phyloP scores from a whole-genome alignment of 371 early-diverging fungal genomes.

The Rhizopus arrhizus region DNA sequence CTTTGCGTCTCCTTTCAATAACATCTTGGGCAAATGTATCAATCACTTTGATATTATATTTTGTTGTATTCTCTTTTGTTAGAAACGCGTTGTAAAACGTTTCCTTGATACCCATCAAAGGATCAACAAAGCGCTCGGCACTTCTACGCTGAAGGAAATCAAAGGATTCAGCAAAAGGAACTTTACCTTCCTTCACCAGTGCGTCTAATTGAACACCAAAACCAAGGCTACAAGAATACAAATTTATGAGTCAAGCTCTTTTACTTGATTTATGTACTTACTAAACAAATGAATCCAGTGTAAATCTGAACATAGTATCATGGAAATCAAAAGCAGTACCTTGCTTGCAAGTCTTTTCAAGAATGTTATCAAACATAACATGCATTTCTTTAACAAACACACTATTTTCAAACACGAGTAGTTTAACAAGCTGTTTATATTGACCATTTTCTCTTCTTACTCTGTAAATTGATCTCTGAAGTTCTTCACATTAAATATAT shows the following conservation, averaged over 20 bases:
- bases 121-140: slow-evolving; percentile 32
- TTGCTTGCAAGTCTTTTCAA: slow-evolving; percentile 38
- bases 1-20: slow-evolving; percentile 42
- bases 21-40: slow-evolving; percentile 50
- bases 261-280: slow-evolving; percentile 22
- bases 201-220: slow-evolving; percentile 42
- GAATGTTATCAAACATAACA: slow-evolving; percentile 32
- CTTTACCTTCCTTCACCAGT: slow-evolving; percentile 24
- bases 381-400: slow-evolving; percentile 56
- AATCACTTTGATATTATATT: slow-evolving; percentile 19
- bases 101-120: slow-evolving; percentile 41
- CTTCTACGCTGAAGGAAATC: slow-evolving; percentile 46
- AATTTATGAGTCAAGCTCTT: neutral
- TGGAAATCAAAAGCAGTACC: slow-evolving; percentile 47
- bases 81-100: slow-evolving; percentile 20
- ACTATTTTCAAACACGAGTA: slow-evolving; percentile 15
- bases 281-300: slow-evolving; percentile 61
- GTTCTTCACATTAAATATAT: slow-evolving; percentile 56
- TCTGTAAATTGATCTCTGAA: slow-evolving; percentile 51
- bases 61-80: slow-evolving; percentile 7
- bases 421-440: neutral
- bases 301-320: slow-evolving; percentile 54
- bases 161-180: slow-evolving; percentile 58
- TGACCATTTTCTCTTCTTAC: slow-evolving; percentile 21
- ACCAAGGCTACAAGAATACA: slow-evolving; percentile 34